Evolutionary conservation across 805 yeast genomes (phyloP), one percentile per base, ranked within the genome.

Genomic region (Millerozyma miso): DNA sequence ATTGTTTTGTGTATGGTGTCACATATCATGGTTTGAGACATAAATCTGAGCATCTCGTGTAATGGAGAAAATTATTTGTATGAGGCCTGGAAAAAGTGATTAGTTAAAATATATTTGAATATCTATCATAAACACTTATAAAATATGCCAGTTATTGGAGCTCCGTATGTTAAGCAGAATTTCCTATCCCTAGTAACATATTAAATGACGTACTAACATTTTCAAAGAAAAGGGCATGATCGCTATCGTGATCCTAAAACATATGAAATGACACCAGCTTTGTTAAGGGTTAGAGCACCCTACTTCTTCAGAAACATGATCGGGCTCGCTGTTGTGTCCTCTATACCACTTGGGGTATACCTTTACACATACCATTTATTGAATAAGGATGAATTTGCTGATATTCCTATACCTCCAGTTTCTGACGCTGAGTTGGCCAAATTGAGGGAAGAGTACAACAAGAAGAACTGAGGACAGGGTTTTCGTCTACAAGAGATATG

Each of bases 361-460:
- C 49, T 63, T 50, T 75, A 66, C 53, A 83, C 95, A 0, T 82
- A 79, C 74, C 67, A 77, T 50, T 75, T 79, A 56, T 69, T 86
- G 53, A 80, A 79, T 50, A 73, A 73, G 56, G 97, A 89, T 58
- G 96, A 91, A 50, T 88, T 91, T 60, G 80, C 75, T 37, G 97
- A 90, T 60, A 88, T 91, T 52, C 97, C 97, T 33, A 81, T 91
- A 51, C 99, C 99, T 38, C 97, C 98, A 15, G 74, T 91, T 45
- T 76, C 83, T 33, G 93, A 85, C 47, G 81, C 75, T 41, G 93
- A 88, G 59, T 72, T 91, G 57, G 78, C 76, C 39, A 73, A 79
- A 61, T 75, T 90, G 68, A 81, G 77, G 63, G 72, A 76, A 57
- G 95, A 88, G 60, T 86, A 84, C 57, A 85, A 81, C 59, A 74